These are phyloP conservation scores for Sclerotinia trifoliorum DNA, from an alignment of 2,329 filamentous ascomycete species.

Conservation along the genomic window DNA sequence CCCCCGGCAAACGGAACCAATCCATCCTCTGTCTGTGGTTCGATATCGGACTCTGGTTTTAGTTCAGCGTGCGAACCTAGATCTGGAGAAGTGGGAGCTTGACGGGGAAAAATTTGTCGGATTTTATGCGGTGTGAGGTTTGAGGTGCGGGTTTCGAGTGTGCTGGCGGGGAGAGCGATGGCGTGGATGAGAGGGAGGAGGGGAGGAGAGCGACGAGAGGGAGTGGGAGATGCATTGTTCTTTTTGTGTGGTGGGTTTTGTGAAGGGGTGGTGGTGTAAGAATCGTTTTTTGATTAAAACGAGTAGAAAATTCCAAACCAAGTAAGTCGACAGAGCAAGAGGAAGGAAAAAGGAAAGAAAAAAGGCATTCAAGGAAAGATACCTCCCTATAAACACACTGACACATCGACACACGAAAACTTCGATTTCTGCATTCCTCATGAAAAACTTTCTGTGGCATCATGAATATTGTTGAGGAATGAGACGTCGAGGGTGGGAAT, in stretches of 20 bases:
- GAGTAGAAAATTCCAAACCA: no score
- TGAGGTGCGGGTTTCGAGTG: neutral
- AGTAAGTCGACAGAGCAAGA: neutral
- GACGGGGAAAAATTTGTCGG: neutral
- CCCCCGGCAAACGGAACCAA: conserved; percentile 3
- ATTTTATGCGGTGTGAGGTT: neutral
- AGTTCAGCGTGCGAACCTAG: no score
- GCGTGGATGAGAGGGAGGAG: neutral
- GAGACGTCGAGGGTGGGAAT: neutral
- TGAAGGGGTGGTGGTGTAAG: neutral
- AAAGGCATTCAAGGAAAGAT: neutral
- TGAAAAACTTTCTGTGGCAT: neutral
- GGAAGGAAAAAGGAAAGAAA: neutral
- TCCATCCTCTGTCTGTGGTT: neutral
- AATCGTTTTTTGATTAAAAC: neutral
- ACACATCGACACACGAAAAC: neutral
- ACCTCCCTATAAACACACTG: neutral
- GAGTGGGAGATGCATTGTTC: neutral
- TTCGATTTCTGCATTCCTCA: neutral
- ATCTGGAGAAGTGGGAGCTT: neutral
- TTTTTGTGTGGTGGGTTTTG: neutral
- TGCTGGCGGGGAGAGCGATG: neutral
- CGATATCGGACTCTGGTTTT: neutral
- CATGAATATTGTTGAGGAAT: neutral
- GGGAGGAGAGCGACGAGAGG: neutral